Evolutionary conservation across 768 basidiomycete species (phyloP).

Genomic region (Mycena metata): DNA sequence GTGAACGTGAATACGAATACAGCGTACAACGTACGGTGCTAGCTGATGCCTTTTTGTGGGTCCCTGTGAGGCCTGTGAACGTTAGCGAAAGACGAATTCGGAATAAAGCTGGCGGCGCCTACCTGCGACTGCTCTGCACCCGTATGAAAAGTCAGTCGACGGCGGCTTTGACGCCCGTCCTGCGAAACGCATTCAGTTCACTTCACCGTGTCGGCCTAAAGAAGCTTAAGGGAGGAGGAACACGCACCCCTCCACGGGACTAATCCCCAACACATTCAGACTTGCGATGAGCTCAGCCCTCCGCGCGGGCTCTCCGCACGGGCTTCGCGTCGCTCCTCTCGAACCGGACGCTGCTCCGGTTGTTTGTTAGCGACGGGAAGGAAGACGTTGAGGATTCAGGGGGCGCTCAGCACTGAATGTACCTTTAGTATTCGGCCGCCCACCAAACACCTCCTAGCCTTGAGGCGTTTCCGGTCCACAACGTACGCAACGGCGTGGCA

Average conservation of each 20-base stretch:
- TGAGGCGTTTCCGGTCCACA: slow-evolving; percentile 90
- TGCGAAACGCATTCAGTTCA: too few species aligned
- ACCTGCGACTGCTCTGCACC: slow-evolving; percentile 91
- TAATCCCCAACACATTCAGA: slow-evolving; percentile 90
- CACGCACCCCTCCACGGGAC: slow-evolving; percentile 90
- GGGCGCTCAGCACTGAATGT: slow-evolving; percentile 90
- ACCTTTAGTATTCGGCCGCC: slow-evolving; percentile 49
- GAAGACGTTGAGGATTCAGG: slow-evolving; percentile 89
- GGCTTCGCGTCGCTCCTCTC: slow-evolving; percentile 59
- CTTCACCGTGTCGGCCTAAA: too few species aligned
- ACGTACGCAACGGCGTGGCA: slow-evolving; percentile 98
- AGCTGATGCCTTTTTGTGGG: slow-evolving; percentile 40
- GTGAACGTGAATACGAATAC: too few species aligned
- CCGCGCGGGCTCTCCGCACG: slow-evolving; percentile 47
- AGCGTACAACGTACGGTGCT: too few species aligned
- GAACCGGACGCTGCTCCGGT: slow-evolving; percentile 63
- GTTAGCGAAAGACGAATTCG: background rate
- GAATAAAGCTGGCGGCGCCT: background rate
- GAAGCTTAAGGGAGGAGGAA: too few species aligned
- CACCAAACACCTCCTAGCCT: slow-evolving; percentile 98
- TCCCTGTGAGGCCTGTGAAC: slow-evolving; percentile 26
- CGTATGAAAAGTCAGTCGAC: slow-evolving; percentile 95
- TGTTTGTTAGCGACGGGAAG: slow-evolving; percentile 97
- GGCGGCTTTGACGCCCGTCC: slow-evolving; percentile 88
- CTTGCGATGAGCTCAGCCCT: slow-evolving; percentile 77